Percentiles rank a stretch among this genome's conserved stretches.
Evolutionary conservation across 2,329 filamentous ascomycete species (phyloP).

Genomic region (Phialocephala sp.): DNA sequence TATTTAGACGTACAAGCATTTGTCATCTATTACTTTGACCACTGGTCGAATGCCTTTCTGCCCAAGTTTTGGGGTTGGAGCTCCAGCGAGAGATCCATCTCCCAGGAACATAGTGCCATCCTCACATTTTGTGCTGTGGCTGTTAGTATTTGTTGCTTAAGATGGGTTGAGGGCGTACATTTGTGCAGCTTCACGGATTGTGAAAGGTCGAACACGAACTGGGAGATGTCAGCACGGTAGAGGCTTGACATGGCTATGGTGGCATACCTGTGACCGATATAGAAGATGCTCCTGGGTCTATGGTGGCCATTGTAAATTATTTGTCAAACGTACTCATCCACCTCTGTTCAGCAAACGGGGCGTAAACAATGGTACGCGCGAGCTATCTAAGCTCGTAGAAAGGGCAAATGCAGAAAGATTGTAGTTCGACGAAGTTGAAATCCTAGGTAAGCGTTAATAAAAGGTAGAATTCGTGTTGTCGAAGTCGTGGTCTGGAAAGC

Average conservation of each 20-base stretch:
- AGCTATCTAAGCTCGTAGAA: background rate
- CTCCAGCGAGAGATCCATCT: constrained; percentile 90
- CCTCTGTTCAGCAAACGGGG: constrained; percentile 16
- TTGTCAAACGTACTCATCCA: constrained; percentile 14
- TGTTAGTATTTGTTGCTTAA: constrained; percentile 27
- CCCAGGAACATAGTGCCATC: constrained; percentile 93
- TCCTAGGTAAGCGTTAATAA: background rate
- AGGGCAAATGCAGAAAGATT: background rate
- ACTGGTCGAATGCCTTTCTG: constrained; percentile 88
- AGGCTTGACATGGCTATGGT: background rate
- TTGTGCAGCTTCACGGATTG: constrained; percentile 93
- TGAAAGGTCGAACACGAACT: constrained; percentile 76
- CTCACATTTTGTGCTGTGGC: constrained; percentile 60
- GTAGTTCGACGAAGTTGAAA: background rate
- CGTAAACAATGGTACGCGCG: constrained; percentile 19
- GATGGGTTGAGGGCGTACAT: constrained; percentile 56
- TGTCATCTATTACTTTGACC: constrained; percentile 95
- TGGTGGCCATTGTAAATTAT: constrained; percentile 33
- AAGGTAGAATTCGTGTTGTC: background rate
- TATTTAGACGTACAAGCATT: constrained; percentile 77
- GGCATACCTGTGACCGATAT: constrained; percentile 45
- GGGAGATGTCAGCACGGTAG: constrained; percentile 30
- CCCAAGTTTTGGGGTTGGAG: constrained; percentile 81
- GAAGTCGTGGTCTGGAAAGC: background rate
- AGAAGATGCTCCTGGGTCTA: constrained; percentile 43